Evolutionary conservation across 805 yeast genomes (phyloP), one percentile per base, ranked within the genome.

Genomic region (Metschnikowia orientalis): DNA sequence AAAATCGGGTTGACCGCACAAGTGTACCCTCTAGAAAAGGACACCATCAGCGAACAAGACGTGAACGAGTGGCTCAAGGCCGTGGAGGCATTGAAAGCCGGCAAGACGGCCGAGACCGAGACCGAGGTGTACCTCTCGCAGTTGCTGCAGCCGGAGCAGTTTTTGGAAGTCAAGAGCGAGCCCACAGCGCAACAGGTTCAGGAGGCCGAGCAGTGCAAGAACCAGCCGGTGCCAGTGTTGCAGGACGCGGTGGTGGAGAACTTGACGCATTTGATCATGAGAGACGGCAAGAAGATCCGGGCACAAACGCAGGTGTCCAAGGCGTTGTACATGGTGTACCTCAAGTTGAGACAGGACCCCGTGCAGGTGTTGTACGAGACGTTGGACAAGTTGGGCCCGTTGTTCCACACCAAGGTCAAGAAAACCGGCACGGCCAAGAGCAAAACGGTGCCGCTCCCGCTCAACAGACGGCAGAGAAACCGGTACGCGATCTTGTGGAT

Each of bases 401-500:
- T 90, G 41, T 81, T 88, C 63, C 72, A 78, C 39, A 75, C 88
- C 21, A 81, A 78, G 54, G 78, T 87, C 10, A 76, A 76, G 53
- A 79, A 79, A 50, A 87, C 92, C 3, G 92, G 92, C 38, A 81
- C 81, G 35, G 97, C 97, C 26, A 86, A 89, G 56, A 79, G 80
- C 40, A 73, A 74, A 39, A 71, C 79, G 23, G 81, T 86, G 31
- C 98, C 98, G 4, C 77, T 75, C 22, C 95, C 97, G 7, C 67
- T 90, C 50, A 78, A 75, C 30, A 77, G 76, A 50, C 79, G 87
- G 61, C 95, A 88, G 61, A 75, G 97, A 58, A 68, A 77, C 48
- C 76, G 96, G 59, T 77, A 75, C 51, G 96, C 97, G 2, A 84
- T 94, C 69, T 61, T 69, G 44, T 92, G 97, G 97, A 81, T 92